A percentile compares a stretch with the other conserved stretches of the same genome.
Evolutionary conservation across 2,329 filamentous ascomycete genomes (phyloP).

Genomic region (Aspergillus sp.): DNA sequence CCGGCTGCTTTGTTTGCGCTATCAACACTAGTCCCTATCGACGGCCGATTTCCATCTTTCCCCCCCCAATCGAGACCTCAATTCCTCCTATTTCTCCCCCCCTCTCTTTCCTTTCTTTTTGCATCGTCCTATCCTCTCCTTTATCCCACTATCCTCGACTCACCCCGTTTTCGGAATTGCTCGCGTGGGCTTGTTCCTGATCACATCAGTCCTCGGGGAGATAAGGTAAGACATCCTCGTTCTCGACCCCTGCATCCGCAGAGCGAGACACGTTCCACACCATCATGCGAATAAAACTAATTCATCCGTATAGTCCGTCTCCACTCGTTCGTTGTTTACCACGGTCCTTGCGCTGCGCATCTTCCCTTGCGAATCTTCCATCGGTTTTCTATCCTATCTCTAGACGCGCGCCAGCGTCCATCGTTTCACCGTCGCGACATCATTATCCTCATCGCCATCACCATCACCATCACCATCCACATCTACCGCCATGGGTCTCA

Average conservation of each 20-base stretch:
- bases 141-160: too few species aligned
- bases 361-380: too few species aligned
- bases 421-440: background rate
- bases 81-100: slow-evolving; percentile 5
- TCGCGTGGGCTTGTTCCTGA: too few species aligned
- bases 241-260: too few species aligned
- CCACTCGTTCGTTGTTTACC: background rate
- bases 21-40: too few species aligned
- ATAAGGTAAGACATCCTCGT: too few species aligned
- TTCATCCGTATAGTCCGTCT: background rate
- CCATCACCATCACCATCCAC: background rate
- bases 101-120: slow-evolving; percentile 3
- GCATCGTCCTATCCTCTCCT: background rate
- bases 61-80: slow-evolving; percentile 8
- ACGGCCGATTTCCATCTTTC: too few species aligned
- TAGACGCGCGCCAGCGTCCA: background rate
- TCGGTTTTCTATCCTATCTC: background rate
- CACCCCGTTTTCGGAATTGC: too few species aligned
- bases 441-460: background rate
- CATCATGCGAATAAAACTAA: background rate
- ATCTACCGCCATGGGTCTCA: slow-evolving; percentile 45
- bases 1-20: too few species aligned
- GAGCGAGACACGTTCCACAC: background rate
- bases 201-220: too few species aligned
- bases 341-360: background rate